These are phyloP conservation scores for Vanrija humicola DNA, from an alignment of 1,284 basidiomycete genomes.

Conservation along the genomic window DNA sequence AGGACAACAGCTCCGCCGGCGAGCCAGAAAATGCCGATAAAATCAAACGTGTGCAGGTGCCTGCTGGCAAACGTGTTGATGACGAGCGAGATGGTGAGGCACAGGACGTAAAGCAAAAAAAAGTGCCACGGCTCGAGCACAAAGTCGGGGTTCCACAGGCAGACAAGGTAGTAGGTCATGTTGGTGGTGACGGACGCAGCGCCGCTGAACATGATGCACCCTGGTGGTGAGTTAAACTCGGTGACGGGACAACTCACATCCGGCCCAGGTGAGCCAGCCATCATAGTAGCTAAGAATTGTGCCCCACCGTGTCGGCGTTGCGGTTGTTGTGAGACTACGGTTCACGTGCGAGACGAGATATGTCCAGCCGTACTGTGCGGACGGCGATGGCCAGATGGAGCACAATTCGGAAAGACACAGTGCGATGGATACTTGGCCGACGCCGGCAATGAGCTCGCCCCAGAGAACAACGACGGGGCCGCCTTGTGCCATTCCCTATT, in stretches of 20 bases:
- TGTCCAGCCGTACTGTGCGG: neutral
- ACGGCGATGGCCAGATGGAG: neutral
- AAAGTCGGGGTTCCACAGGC: slow-evolving; percentile 3
- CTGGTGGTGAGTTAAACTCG: neutral
- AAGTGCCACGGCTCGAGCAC: slow-evolving; percentile 3
- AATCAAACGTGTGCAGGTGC: neutral
- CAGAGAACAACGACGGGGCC: slow-evolving; percentile 1
- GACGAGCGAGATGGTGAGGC: slow-evolving; percentile 3
- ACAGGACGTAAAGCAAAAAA: slow-evolving; percentile 2
- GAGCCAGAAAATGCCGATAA: neutral
- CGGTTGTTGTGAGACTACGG: neutral
- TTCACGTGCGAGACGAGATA: neutral
- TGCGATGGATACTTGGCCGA: neutral
- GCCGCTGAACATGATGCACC: slow-evolving; percentile 5
- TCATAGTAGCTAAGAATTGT: neutral
- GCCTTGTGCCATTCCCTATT: neutral
- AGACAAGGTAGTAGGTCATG: slow-evolving; percentile 1
- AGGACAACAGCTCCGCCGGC: neutral
- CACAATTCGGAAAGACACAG: slow-evolving; percentile 1
- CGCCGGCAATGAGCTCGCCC: slow-evolving; percentile 3
- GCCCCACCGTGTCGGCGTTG: neutral
- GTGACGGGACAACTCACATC: neutral
- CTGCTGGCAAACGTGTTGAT: slow-evolving; percentile 3
- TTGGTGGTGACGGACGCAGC: slow-evolving; percentile 1
- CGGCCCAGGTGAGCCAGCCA: neutral